Evolutionary conservation across 2,329 filamentous ascomycete genomes (phyloP).

Genomic region (Pseudomassariella vexata): DNA sequence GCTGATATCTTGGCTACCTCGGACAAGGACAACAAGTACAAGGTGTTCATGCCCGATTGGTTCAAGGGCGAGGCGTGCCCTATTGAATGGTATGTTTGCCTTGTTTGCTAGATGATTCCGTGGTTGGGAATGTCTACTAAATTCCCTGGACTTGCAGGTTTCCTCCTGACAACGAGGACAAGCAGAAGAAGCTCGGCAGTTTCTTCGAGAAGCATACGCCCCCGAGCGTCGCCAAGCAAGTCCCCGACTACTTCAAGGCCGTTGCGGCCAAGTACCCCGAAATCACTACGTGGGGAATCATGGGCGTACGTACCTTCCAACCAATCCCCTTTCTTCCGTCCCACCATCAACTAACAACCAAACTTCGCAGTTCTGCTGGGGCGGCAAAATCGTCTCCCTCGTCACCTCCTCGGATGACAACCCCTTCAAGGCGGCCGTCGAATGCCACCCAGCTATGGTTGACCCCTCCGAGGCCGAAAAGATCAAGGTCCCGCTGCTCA

Average conservation of each 20-base stretch:
- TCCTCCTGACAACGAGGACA: constrained; percentile 59
- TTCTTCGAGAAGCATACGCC: constrained; percentile 53
- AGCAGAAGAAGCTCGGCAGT: constrained; percentile 49
- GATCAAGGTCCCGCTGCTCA: constrained; percentile 54
- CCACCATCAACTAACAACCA: constrained; percentile 9
- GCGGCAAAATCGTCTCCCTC: constrained; percentile 59
- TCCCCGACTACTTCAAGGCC: constrained; percentile 51
- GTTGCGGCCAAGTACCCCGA: constrained; percentile 44
- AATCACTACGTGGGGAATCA: constrained; percentile 53
- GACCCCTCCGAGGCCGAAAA: constrained; percentile 54
- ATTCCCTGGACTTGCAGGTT: constrained; percentile 50
- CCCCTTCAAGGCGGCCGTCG: constrained; percentile 48
- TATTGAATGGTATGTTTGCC: constrained; percentile 38
- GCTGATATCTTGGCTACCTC: constrained; percentile 58
- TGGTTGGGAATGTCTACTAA: no score
- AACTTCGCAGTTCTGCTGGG: constrained; percentile 57
- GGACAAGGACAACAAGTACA: constrained; percentile 61
- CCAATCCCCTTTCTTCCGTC: background rate
- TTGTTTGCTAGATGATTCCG: constrained; percentile 9
- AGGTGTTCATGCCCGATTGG: constrained; percentile 88
- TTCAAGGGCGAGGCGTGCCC: constrained; percentile 68
- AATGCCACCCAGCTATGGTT: constrained; percentile 58
- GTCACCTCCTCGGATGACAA: constrained; percentile 42
- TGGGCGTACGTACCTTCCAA: constrained; percentile 44
- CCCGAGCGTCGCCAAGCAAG: constrained; percentile 37